Evolutionary conservation across 768 basidiomycete species (phyloP), one percentile per base, ranked within the genome.

Genomic region (Hemileccinum rubropunctum): DNA sequence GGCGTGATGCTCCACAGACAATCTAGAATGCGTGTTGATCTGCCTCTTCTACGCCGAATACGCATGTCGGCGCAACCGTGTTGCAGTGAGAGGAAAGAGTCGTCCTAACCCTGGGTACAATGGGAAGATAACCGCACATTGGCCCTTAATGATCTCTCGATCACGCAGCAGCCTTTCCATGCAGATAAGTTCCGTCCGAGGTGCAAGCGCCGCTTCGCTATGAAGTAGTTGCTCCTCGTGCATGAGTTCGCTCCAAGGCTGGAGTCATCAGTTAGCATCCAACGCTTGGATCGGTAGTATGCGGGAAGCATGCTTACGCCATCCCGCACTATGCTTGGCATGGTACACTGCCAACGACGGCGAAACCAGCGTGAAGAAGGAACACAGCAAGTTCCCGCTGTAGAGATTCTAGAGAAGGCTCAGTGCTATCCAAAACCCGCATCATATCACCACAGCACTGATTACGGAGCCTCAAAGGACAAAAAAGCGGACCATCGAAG

Each of bases 281-380:
- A 48, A 44, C 36, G 28, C 57, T 53, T 39, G 30, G 52, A 56
- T 42, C 51, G 48, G 50, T 48, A 20, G 48, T 46, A 23, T 32
- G 52, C 41, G 43, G 45, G 39, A 49, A 52, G 28, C 50, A 42
- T 45, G 52, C 66, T 50, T 56, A 17, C 57, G 84, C 82, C 56
- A 75, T 78, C 68, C 93, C 92, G 72, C 94, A 93, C 86, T 83
- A 91, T 26, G 75, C 71, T 46, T 89, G 69, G 67, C 91, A 91
- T 21, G 76, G 78, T 10, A 86, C 72, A 42, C 91, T 89, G 35
- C 88, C 86, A 13, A 80, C 60, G 58, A 91, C 86, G 7, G 85
- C 81, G 84, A 33, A 18, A 55, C 42, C 48, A 55, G 34, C 21
- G 45, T 18, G 45, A 26, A 36, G 36, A 47, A 47, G 42, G n/a